A percentile compares a stretch with the other conserved stretches of the same genome.
Conservation (phyloP, 805 yeast species). For the Clavispora vitiphila region DNA sequence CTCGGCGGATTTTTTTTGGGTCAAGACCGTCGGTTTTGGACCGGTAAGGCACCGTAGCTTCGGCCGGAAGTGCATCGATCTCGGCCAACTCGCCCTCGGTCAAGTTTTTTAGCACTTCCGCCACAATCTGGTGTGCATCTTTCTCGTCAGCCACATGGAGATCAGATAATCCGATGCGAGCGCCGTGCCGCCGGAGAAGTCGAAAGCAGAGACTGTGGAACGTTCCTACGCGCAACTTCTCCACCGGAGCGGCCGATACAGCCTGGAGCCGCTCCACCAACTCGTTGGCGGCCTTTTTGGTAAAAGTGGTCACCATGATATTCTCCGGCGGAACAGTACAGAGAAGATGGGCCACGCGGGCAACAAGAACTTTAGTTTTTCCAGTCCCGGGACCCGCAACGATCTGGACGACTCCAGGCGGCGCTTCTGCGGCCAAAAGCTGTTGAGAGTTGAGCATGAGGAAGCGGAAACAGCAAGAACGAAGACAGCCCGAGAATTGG, state of each 20-base stretch:
- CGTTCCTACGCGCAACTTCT: conserved; percentile 70
- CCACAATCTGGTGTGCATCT: conserved; percentile 48
- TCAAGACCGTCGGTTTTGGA: conserved; percentile 28
- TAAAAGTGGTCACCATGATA: conserved; percentile 85
- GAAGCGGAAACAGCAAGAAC: too few relatives aligned
- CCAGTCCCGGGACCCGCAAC: conserved; percentile 65
- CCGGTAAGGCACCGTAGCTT: conserved; percentile 11
- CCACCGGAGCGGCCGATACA: conserved; percentile 32
- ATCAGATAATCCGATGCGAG: conserved; percentile 36
- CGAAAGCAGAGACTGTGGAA: conserved; percentile 80
- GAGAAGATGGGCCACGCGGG: conserved; percentile 71
- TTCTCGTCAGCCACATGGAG: conserved; percentile 61
- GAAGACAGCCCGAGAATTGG: too few relatives aligned
- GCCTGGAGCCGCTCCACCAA: conserved; percentile 57
- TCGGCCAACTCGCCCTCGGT: conserved; percentile 15
- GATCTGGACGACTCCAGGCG: conserved; percentile 40
- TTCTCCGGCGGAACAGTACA: conserved; percentile 51
- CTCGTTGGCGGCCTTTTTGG: conserved; percentile 88
- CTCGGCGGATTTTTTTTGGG: conserved; percentile 32
- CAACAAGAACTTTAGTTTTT: conserved; percentile 77
- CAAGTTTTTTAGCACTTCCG: conserved; percentile 32
- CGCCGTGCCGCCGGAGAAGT: conserved; percentile 53
- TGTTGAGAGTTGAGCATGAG: background rate
- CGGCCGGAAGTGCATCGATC: conserved; percentile 11
- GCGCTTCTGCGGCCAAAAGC: conserved; percentile 19